Evolutionary conservation across 2,329 filamentous ascomycete genomes (phyloP), one percentile per base, ranked within the genome.

Genomic region (Zasmidium angulare): DNA sequence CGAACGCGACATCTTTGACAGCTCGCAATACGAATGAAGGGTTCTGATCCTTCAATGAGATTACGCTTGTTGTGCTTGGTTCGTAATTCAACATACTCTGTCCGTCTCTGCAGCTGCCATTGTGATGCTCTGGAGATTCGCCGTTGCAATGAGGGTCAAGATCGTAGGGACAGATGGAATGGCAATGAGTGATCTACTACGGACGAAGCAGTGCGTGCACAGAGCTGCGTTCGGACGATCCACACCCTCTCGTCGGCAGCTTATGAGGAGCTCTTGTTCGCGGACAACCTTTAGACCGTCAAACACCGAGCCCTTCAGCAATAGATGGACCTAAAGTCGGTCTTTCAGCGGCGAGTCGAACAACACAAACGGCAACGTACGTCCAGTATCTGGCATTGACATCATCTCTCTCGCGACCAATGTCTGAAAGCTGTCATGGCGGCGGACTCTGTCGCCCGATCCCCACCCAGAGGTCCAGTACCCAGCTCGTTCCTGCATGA

Each of bases 1-100:
- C 85, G 76, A 87, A 93, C 62, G 80, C 77, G 65, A 93, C 87
- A 68, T 90, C 83, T 73, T 86, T 82, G 63, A 87, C 81, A 64
- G 87, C 87, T 76, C 91, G 86, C 67, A 95, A 87, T 72, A 93
- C 80, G 77, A 95, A 95, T 55, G 90, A 93, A 65, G 89, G 86
- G 76, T 93, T 93, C 88, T 90, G 67, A 1, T 47, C 1, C 17
- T 22, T 12, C 23, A n/a, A 12, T 49, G 26, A 46, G 51, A 46
- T 22, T 23, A 11, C 11, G 26, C 26, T 29, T 11, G 3, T 43
- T 14, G 36, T 17, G 6, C 3, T 4, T 43, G 4, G 3, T 17
- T 19, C 36, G n/a, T 10, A 7, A 14, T 36, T 7, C 29, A 43
- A 43, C 36, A 17, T 43, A 43, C 36, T 17, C n/a, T 43, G 14